Conservation (phyloP, 306 rosid genomes). For the Rosa rugosa region DNA sequence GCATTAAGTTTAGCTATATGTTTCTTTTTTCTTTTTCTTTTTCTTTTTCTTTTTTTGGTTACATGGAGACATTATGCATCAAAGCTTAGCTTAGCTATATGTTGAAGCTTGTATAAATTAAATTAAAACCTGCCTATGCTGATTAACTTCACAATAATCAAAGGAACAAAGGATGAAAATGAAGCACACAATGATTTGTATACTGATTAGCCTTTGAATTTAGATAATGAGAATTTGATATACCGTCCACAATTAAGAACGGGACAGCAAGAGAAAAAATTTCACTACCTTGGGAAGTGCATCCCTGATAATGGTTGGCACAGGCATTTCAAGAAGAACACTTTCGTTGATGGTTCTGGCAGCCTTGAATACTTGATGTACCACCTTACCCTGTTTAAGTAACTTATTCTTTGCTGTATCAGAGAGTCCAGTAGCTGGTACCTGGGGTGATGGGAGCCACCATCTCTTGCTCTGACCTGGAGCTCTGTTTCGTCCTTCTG, state of each 20-base stretch:
- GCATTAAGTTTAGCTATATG: background rate
- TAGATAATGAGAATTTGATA: background rate
- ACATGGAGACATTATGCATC: background rate
- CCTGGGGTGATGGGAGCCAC: conserved; percentile 91
- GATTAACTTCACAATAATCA: background rate
- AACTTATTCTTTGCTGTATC: conserved; percentile 55
- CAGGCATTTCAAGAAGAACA: conserved; percentile 83
- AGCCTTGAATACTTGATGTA: conserved; percentile 89
- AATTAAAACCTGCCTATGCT: background rate
- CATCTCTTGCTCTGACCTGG: conserved; percentile 58
- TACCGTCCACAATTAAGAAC: background rate
- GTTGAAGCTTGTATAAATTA: background rate
- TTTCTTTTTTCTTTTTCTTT: background rate
- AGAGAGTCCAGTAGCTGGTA: conserved; percentile 78
- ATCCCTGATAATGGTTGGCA: conserved; percentile 57
- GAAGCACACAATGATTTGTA: background rate
- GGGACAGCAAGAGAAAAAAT: background rate
- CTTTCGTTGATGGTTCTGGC: conserved; percentile 78
- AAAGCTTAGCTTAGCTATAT: background rate
- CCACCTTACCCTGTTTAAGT: conserved; percentile 63
- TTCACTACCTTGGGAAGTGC: conserved; percentile 75
- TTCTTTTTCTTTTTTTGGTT: background rate
- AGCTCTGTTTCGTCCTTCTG: conserved; percentile 57
- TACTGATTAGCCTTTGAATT: background rate
- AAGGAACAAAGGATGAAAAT: background rate